Evolutionary conservation across 805 yeast genomes (phyloP), one percentile per base, ranked within the genome.

Genomic region (Suhomyces pyralidae): DNA sequence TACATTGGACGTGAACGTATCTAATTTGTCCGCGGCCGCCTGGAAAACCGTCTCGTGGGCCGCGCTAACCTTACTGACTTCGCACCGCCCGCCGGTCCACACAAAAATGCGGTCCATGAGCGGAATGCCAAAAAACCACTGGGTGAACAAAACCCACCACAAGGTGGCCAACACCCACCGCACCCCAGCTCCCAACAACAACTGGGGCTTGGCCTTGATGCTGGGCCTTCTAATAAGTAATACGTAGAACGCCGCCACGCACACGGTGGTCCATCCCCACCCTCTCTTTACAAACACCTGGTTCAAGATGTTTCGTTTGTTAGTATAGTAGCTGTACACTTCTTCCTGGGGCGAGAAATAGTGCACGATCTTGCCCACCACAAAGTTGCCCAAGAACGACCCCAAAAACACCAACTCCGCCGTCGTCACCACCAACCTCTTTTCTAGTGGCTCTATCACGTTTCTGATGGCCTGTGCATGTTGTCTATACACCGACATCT

Each of bases 131-230:
- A 85, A 83, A 63, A 81, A 83, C 94, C 91, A 90, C 67, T 91
- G 98, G 4, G 97, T 85, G 67, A 88, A 92, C 14, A 88, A 59
- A 20, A 80, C 62, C 98, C 98, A 94, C 89, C 96, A 88, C 0
- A 73, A 15, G 0, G 97, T 88, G 17, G 85, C 81, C 4, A 80
- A 52, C 0, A 60, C 59, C 62, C 82, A 90, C 34, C 88, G 66
- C 19, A 70, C 53, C 1, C 71, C 30, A 2, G 74, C 72, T 12
- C 53, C 40, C 36, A 26, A 44, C 26, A 26, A 17, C 24, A 42
- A 19, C 30, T 49, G 43, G 36, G 38, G 46, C 36, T 46, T 46
- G 49, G 9, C 43, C 10, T 44, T 46, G 24, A 25, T 22, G 48
- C 36, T 22, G 25, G 49, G 15, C n/a, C 42, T 22, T 43, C 48